A percentile compares a stretch with the other conserved stretches of the same genome.
Evolutionary conservation across 106 monocot genomes (phyloP).

Genomic region (Agapanthus africanus): DNA sequence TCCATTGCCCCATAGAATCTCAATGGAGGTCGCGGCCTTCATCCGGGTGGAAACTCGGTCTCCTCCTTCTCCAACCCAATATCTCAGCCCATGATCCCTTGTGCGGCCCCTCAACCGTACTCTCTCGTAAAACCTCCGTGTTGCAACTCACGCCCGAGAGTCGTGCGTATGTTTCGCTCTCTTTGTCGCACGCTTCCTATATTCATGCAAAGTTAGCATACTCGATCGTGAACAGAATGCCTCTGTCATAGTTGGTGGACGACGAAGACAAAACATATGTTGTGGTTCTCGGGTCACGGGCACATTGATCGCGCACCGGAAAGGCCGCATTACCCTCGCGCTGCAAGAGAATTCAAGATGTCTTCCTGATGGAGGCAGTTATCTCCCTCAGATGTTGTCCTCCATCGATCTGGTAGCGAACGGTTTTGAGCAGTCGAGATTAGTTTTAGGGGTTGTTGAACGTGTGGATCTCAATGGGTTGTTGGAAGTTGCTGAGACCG

Average conservation of each 20-base stretch:
- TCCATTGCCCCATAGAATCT: background rate
- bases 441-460: too few relatives aligned
- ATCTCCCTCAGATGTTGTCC: too few relatives aligned
- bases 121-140: constrained; percentile 16
- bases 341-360: constrained; percentile 9
- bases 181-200: constrained; percentile 22
- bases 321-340: too few relatives aligned
- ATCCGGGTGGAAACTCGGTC: background rate
- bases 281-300: background rate
- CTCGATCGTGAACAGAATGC: background rate
- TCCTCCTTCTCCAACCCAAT: background rate
- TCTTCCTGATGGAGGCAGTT: too few relatives aligned
- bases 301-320: too few relatives aligned
- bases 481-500: too few relatives aligned
- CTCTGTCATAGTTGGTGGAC: too few relatives aligned
- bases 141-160: background rate
- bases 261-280: background rate
- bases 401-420: too few relatives aligned
- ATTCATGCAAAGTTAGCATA: constrained; percentile 8
- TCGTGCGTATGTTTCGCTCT: constrained; percentile 21
- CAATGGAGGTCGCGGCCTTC: background rate
- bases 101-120: background rate
- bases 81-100: background rate
- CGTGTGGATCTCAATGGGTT: too few relatives aligned
- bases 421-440: too few relatives aligned